Percentiles rank a stretch among this genome's conserved stretches.
phyloP scores from a whole-genome alignment of 73 alveolate species.

The Stentor coeruleus region DNA sequence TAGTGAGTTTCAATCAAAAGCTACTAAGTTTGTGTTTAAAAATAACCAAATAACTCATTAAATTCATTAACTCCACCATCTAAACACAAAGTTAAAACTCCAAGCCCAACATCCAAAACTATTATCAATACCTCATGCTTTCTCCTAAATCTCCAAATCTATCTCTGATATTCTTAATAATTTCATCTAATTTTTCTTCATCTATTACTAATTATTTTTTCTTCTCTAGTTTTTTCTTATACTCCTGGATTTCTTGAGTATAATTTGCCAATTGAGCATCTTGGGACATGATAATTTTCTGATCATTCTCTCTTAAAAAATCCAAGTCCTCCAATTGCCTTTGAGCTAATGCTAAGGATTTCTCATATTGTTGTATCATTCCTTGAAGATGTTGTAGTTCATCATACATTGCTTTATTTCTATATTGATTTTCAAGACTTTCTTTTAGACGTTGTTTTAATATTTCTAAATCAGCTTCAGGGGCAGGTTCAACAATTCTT shows the following conservation, averaged over 20 bases:
- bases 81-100: no score
- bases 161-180: no score
- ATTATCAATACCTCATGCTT: no score
- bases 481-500: conserved; percentile 13
- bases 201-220: no score
- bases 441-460: conserved; percentile 11
- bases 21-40: no score
- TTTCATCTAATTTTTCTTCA: no score
- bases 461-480: conserved; percentile 9
- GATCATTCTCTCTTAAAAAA: conserved; percentile 20
- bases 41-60: no score
- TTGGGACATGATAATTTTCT: background rate
- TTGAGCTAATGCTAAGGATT: conserved; percentile 5
- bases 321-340: conserved; percentile 17
- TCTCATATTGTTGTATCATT: conserved; percentile 22
- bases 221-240: conserved; percentile 8
- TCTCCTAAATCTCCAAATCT: no score
- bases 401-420: conserved; percentile 23
- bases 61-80: no score
- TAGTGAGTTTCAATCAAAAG: no score
- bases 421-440: background rate
- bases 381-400: conserved; percentile 23
- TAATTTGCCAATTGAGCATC: background rate
- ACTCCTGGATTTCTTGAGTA: conserved; percentile 21
- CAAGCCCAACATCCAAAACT: no score